These are phyloP conservation scores for Leishmania tarentolae DNA, from an alignment of 208 protist species.

Conservation along the genomic window DNA sequence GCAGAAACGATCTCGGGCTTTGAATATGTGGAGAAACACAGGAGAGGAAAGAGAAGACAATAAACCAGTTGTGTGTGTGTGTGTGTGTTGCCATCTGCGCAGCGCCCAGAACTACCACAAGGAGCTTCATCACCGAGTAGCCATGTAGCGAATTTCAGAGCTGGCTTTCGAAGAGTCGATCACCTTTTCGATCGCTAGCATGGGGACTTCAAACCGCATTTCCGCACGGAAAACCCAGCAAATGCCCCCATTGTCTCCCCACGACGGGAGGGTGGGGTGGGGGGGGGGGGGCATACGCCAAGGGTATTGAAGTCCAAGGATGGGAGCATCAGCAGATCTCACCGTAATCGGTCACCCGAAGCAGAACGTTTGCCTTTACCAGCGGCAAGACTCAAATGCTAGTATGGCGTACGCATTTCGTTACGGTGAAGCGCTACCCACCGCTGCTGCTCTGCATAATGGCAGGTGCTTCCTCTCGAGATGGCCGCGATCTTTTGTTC, in stretches of 20 bases:
- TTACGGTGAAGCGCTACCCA: slow-evolving; percentile 44
- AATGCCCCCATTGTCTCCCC: slow-evolving; percentile 40
- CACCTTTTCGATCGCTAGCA: slow-evolving; percentile 40
- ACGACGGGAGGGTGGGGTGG: no score
- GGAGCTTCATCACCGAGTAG: slow-evolving; percentile 35
- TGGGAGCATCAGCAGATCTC: slow-evolving; percentile 47
- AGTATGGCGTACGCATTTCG: slow-evolving; percentile 33
- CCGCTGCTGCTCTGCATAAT: slow-evolving; percentile 11
- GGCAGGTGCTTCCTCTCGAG: neutral
- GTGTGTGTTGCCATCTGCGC: slow-evolving; percentile 20
- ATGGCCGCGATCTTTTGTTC: neutral
- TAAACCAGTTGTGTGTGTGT: no score
- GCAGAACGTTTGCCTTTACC: slow-evolving; percentile 45
- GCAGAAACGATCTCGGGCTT: neutral
- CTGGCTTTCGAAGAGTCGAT: slow-evolving; percentile 11
- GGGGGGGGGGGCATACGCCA: slow-evolving; percentile 38
- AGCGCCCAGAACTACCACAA: slow-evolving; percentile 18
- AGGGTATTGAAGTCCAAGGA: slow-evolving; percentile 37
- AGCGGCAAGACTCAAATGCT: slow-evolving; percentile 41
- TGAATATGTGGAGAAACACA: slow-evolving; percentile 38
- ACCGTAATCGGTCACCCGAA: slow-evolving; percentile 35
- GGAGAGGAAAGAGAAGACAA: slow-evolving; percentile 39
- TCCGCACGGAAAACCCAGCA: slow-evolving; percentile 35
- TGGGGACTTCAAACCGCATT: slow-evolving; percentile 38
- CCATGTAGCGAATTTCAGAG: slow-evolving; percentile 31